phyloP scores from a whole-genome alignment of 1,284 basidiomycete species.

The Austroboletus rostrupii region DNA sequence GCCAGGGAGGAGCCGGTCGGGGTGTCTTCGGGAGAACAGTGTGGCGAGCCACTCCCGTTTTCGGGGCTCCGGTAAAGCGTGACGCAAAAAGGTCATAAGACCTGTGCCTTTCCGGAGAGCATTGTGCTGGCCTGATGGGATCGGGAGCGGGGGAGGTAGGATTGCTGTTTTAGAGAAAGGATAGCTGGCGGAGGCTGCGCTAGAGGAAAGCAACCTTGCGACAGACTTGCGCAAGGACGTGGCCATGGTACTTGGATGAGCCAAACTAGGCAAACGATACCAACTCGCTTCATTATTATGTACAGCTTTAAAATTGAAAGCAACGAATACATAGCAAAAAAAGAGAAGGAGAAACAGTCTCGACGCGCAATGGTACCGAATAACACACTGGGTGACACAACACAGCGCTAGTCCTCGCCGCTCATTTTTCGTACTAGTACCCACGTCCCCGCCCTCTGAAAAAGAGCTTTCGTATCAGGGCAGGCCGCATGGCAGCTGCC shows the following conservation, averaged over 20 bases:
- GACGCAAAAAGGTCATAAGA: constrained; percentile 72
- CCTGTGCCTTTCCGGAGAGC: constrained; percentile 67
- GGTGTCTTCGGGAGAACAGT: constrained; percentile 68
- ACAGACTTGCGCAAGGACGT: constrained; percentile 3
- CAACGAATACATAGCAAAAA: constrained; percentile 29
- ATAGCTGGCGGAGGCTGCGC: constrained; percentile 41
- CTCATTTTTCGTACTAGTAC: constrained; percentile 41
- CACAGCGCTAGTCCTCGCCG: constrained; percentile 9
- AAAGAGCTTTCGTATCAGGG: constrained; percentile 10
- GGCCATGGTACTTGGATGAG: neutral
- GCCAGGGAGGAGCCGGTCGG: constrained; percentile 68
- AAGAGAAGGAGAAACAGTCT: constrained; percentile 3
- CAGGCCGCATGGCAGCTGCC: constrained; percentile 2
- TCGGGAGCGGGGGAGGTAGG: constrained; percentile 45
- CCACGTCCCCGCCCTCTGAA: constrained; percentile 69
- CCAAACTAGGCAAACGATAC: constrained; percentile 1
- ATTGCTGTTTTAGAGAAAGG: constrained; percentile 73
- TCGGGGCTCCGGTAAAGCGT: constrained; percentile 61
- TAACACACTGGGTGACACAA: constrained; percentile 8
- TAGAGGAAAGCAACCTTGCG: constrained; percentile 25
- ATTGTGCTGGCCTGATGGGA: constrained; percentile 35
- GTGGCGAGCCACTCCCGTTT: constrained; percentile 64
- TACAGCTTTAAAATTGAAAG: constrained; percentile 27
- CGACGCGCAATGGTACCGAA: constrained; percentile 13
- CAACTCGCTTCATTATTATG: constrained; percentile 23